Base-by-base conservation (phyloP, 2,329 filamentous ascomycete species). In the Apiospora phragmitis region DNA sequence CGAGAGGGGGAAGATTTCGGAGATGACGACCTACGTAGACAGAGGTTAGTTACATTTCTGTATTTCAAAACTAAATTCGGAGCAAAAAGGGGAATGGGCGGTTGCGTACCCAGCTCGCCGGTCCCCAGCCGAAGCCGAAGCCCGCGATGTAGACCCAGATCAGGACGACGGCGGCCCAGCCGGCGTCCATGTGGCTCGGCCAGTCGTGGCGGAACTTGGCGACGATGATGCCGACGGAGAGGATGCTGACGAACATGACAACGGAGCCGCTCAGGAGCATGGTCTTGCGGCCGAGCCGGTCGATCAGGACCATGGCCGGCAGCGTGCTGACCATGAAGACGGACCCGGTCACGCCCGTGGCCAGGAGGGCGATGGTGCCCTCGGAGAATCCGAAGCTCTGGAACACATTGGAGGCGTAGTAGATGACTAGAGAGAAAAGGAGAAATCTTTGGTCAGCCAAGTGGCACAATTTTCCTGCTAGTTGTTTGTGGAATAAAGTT, bases 1-100 rank as follows among this genome's bases (percentile, higher is more conserved):
- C 2, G 86, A 87, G 0, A 85, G 85, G 0, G 90, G 88, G 76
- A 91, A 93, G 12, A 92, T 87, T 75, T 93, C 90, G 7, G 84
- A 77, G 0, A 85, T 78, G 74, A 86, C 78, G 3, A 80, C 83
- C 38, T 41, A 41, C 6, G n/a, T n/a, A 12, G 8, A 41, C 14
- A 12, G 9, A 12, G 11, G 8, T 41, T 9, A 41, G 38, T 41
- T 41, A 11, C 38, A 41, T 41, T 41, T 41, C 12, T 35, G 35
- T 4, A 4, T 35, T 35, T 35, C 35, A 8, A n/a, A n/a, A n/a
- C n/a, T 35, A 35, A 8, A 8, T 8, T 7, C 8, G 38, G 38
- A 11, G 38, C 1, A 41, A 11, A 41, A 41, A 41, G 8, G 9
- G 14, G 14, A 9, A 41, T 8, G 14, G 14, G 38, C 11, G 5